Base-by-base conservation (phyloP, 2,329 filamentous ascomycete genomes). In the Aspergillus niger region DNA sequence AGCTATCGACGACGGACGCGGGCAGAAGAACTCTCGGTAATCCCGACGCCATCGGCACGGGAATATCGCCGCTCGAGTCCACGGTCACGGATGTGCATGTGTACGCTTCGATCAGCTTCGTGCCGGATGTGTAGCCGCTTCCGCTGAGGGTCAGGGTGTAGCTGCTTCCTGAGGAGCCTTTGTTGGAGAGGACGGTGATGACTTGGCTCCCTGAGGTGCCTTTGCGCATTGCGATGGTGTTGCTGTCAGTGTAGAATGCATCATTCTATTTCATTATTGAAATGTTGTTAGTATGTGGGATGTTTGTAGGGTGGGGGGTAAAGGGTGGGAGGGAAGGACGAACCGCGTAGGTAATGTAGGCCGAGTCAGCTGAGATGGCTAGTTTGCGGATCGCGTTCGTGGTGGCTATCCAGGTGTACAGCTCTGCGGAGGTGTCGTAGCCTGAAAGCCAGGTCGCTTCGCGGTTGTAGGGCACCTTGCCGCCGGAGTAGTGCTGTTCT, bases 401-500 rank as follows among this genome's bases (percentile, higher is more conserved):
- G 5, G 69, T 67, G 1, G 76, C 65, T 52, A 85, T 81, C 63
- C 76, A 76, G 17, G 70, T 64, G 73, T 86, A 86, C 13, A 86
- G 74, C 28, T 81, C 77, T 3, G 78, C 64, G 3, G 73, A 64
- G 1, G 77, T 82, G 63, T 78, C 68, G 72, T 82, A 88, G 8
- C 73, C 74, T 11, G 81, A 83, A 8, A 80, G 72, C 86, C 86
- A 88, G 39, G 84, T 76, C 6, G 85, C 83, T 69, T 87, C 85
- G n/a, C 85, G 82, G 49, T 79, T 80, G 0, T 79, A 77, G 6
- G 84, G 84, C 54, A 73, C 74, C 41, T 72, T 77, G 15, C 80
- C 82, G 28, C 83, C 82, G 2, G 75, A 71, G 68, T 82, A 88
- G 59, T 83, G 84, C 69, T 89, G 87, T 71, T 90, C 87, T 59